Percentiles rank a stretch among this genome's conserved stretches.
Evolutionary conservation across 805 yeast genomes (phyloP).

Genomic region (Grigorovia jiainica): DNA sequence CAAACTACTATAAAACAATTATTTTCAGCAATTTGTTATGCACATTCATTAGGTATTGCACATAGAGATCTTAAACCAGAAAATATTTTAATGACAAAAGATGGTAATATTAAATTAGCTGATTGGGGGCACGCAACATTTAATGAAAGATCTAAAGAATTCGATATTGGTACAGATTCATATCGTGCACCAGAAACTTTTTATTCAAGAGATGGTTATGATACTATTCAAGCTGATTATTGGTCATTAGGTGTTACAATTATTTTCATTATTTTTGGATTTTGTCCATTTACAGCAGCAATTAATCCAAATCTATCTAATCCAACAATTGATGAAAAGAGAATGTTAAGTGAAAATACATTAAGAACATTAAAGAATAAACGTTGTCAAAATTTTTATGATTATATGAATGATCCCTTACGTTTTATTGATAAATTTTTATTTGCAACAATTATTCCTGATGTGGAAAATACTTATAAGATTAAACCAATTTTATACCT

Average conservation of each 20-base stretch:
- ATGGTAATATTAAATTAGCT: constrained; percentile 50
- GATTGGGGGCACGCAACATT: constrained; percentile 66
- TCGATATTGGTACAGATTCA: constrained; percentile 65
- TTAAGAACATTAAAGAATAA: background rate
- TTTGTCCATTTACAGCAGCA: constrained; percentile 54
- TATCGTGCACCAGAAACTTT: constrained; percentile 91
- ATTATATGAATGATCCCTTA: constrained; percentile 27
- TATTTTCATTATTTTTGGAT: constrained; percentile 69
- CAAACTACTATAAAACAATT: constrained; percentile 41
- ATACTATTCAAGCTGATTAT: constrained; percentile 68
- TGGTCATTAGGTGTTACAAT: constrained; percentile 86
- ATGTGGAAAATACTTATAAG: constrained; percentile 3
- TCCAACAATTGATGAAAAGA: background rate
- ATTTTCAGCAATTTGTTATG: constrained; percentile 39
- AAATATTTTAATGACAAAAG: constrained; percentile 44
- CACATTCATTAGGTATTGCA: constrained; percentile 51
- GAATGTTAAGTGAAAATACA: background rate
- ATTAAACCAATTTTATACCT: constrained; percentile 10
- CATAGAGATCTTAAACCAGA: constrained; percentile 73
- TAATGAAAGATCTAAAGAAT: constrained; percentile 22
- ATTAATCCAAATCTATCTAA: background rate
- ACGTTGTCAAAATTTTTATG: constrained; percentile 27
- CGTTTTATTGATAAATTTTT: constrained; percentile 19
- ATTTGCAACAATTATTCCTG: constrained; percentile 12
- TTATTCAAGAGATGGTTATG: constrained; percentile 33